Conservation (phyloP, 192 early-diverging fungal genomes). For the Phlyctochytrium bullatum region DNA sequence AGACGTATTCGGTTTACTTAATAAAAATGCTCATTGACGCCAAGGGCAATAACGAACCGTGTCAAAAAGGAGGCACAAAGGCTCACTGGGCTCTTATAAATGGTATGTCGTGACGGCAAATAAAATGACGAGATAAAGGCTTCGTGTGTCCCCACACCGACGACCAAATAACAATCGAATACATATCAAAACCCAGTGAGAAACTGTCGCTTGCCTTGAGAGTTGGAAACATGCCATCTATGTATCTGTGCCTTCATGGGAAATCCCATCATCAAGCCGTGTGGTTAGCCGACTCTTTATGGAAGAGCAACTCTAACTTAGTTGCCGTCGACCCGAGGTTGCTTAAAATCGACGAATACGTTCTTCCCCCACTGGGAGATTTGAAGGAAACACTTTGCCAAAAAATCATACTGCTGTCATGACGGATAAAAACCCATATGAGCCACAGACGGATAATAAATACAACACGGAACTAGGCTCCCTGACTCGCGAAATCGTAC, state of each 20-base stretch:
- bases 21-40: background rate
- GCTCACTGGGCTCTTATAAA: slow-evolving; percentile 28
- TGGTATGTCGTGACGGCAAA: slow-evolving; percentile 5
- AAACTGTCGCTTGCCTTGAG: background rate
- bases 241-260: slow-evolving; percentile 22
- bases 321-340: slow-evolving; percentile 8
- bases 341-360: no score
- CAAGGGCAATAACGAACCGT: slow-evolving; percentile 24
- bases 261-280: slow-evolving; percentile 24
- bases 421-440: no score
- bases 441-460: no score
- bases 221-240: background rate
- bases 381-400: no score
- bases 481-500: no score
- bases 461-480: no score
- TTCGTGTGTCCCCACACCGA: no score
- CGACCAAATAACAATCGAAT: no score
- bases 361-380: no score
- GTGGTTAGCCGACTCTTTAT: slow-evolving; percentile 9
- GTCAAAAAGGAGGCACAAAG: slow-evolving; percentile 20
- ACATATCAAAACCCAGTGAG: no score
- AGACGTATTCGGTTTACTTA: slow-evolving; percentile 11
- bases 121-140: background rate
- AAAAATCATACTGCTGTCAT: no score
- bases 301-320: slow-evolving; percentile 12